A percentile compares a stretch with the other conserved stretches of the same genome.
These are phyloP conservation scores for Tulasnella sp. DNA, from an alignment of 768 basidiomycete genomes.

Conservation along the genomic window DNA sequence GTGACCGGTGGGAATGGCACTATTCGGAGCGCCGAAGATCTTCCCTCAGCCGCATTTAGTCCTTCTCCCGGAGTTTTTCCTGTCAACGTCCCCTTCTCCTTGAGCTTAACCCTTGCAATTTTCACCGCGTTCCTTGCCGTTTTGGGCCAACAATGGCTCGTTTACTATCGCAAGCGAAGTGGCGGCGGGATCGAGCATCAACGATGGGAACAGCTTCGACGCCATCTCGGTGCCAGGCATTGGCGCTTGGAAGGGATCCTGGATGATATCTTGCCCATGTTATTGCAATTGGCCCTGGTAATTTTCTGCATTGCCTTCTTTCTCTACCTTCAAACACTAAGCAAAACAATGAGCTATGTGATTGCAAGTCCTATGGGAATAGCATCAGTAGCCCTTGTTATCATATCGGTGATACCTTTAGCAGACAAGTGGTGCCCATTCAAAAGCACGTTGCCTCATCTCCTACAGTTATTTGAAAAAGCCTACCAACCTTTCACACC, in stretches of 20 bases:
- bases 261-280: background rate
- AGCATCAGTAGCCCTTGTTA: background rate
- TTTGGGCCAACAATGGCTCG: background rate
- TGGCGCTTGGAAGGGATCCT: background rate
- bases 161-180: background rate
- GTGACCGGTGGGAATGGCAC: background rate
- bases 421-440: background rate
- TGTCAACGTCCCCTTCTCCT: background rate
- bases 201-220: background rate
- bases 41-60: background rate
- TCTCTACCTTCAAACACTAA: background rate
- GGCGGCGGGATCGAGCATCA: background rate
- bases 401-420: background rate
- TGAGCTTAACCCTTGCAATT: background rate
- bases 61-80: background rate
- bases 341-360: background rate
- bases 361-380: background rate
- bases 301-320: background rate
- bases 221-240: background rate
- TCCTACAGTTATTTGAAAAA: background rate
- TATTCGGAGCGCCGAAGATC: background rate
- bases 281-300: background rate
- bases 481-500: background rate
- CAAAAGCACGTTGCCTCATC: background rate
- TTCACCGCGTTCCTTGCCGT: background rate